Base-by-base conservation (phyloP, 192 early-diverging fungal species). In the Rhizophlyctis rosea region DNA sequence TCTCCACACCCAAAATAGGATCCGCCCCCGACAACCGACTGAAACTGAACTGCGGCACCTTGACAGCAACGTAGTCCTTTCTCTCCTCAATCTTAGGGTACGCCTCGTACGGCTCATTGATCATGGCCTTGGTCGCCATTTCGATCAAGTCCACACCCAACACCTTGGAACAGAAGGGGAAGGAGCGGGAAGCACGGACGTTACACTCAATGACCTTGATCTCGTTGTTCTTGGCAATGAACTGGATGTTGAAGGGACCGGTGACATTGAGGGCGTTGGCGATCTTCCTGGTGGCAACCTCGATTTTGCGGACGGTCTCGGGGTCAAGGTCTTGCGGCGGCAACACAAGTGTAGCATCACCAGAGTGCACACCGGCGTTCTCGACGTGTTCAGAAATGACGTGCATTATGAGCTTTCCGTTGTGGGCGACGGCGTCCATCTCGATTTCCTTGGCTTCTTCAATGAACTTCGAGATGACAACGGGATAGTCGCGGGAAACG, bases 121-220 rank as follows among this genome's bases (percentile, higher is more conserved):
- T 80, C 90, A 99, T 95, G 32, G 93, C 95, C 71, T 87, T 83
- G 65, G 93, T 96, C 1, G 96, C 95, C 87, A 98, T 87, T 70
- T 99, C 95, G 58, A 99, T 95, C 62, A 99, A 77, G 71, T 99
- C 91, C 11, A 94, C 81, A 47, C 91, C 92, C 16, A 92, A 77
- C 4, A 98, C 95, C 83, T 99, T 99, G 68, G 94, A 96, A 11
- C 93, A 92, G 64, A 99, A 99, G 39, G 95, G 96, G 85, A 96
- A 96, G 32, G 93, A 96, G 29, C 96, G 87, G 21, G 95, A 90
- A 0, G 96, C 94, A 54, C 95, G 90, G 34, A 99, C 85, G 66
- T 99, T 99, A 78, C 96, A 99, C 74, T 99, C 96, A 69, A 99
- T 99, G 54, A 99, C 91, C 84, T 99, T 99, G 80, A 99, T 93